These are phyloP conservation scores for Helianthus annuus DNA, from an alignment of 129 eudicot genomes.

Conservation along the genomic window DNA sequence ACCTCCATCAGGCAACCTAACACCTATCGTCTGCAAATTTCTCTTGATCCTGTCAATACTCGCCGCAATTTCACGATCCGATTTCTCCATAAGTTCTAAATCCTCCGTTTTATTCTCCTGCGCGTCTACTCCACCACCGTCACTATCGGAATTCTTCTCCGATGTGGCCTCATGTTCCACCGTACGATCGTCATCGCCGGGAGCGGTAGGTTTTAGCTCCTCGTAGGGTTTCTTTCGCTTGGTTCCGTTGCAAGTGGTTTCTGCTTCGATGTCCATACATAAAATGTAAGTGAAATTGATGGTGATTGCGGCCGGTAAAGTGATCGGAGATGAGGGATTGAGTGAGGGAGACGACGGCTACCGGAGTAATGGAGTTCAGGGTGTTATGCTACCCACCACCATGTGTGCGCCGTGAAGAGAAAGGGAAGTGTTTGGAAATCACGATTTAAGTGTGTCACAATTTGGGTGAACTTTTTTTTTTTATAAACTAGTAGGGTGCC, in stretches of 20 bases:
- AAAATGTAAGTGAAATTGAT: conserved; percentile 22
- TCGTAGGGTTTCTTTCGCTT: conserved; percentile 23
- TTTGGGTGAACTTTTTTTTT: too few relatives aligned
- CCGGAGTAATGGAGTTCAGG: neutral
- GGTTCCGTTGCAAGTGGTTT: neutral
- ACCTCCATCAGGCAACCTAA: conserved; percentile 49
- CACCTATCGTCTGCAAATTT: neutral
- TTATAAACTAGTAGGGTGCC: too few relatives aligned
- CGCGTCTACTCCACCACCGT: neutral
- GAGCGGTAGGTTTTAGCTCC: conserved; percentile 9
- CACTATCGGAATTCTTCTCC: conserved; percentile 20
- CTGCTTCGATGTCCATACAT: conserved; percentile 25
- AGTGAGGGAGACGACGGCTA: conserved; percentile 8
- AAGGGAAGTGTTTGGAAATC: neutral
- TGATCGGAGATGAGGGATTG: conserved; percentile 12
- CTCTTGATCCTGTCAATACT: conserved; percentile 1
- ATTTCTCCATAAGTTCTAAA: conserved; percentile 4
- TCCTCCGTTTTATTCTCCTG: conserved; percentile 7
- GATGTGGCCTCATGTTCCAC: conserved; percentile 19
- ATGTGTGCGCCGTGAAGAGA: neutral
- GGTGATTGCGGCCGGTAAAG: neutral
- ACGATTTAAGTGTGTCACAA: neutral
- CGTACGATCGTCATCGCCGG: conserved; percentile 44
- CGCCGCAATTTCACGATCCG: conserved; percentile 24
- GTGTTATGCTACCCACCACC: conserved; percentile 20